phyloP scores from a whole-genome alignment of 83 land plant genomes.

The Diphasiastrum complanatum region DNA sequence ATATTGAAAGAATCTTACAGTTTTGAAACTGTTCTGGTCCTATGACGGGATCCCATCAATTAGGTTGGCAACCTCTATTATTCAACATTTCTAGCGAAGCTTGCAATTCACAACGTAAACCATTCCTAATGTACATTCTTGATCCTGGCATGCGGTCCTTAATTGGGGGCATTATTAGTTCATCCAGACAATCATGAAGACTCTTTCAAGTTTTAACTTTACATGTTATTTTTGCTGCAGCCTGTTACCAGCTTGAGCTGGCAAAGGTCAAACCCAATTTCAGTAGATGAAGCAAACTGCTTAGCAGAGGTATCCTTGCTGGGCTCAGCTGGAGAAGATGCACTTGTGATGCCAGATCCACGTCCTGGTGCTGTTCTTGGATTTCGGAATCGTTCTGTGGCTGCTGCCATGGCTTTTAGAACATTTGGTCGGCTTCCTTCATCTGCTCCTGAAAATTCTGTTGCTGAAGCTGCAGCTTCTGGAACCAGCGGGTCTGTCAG shows the following conservation, averaged over 20 bases:
- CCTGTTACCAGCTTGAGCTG: conserved; percentile 13
- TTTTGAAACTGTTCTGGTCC: too few species aligned
- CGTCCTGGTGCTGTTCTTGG: conserved; percentile 1
- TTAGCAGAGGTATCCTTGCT: neutral
- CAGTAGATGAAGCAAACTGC: conserved; percentile 5
- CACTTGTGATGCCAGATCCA: conserved; percentile 4
- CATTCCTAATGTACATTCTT: neutral
- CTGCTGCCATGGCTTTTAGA: too few species aligned
- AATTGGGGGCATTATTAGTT: neutral
- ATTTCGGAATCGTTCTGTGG: neutral
- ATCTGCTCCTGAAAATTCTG: too few species aligned
- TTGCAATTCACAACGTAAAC: too few species aligned
- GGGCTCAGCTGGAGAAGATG: neutral
- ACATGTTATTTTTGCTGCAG: neutral
- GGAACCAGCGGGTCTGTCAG: too few species aligned
- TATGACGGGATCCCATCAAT: too few species aligned
- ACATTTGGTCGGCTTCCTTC: neutral
- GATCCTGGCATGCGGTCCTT: neutral
- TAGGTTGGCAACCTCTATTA: too few species aligned
- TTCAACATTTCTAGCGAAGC: too few species aligned
- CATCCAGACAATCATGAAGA: neutral
- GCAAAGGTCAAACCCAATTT: conserved; percentile 11
- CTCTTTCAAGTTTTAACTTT: neutral
- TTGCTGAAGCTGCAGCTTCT: neutral
- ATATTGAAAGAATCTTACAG: too few species aligned